Base-by-base conservation (phyloP, 176 grass and related monocot species). In the Hsuehochloa calcarea region DNA sequence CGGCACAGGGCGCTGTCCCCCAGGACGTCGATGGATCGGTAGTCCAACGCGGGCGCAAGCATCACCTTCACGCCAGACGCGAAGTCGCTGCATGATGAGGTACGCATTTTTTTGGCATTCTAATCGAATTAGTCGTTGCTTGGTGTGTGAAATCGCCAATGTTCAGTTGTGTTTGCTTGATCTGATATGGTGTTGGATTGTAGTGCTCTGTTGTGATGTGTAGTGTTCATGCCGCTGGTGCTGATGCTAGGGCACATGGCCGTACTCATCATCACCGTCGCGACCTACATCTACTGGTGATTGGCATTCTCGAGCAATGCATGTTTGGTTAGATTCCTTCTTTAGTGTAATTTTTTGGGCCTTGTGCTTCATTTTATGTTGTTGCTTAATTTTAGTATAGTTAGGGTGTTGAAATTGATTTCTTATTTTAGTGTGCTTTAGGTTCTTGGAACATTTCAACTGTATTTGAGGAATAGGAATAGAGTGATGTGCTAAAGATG, bases 251-350 rank as follows among this genome's bases (percentile, higher is more conserved):
- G 96, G 75, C 89, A 89, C 68, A 79, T 85, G 74, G 88, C 88
- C 0, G 93, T 94, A 20, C 81, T 98, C 45, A 90, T 89, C 23
- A 63, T 95, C 58, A 69, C 88, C 0, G 86, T 93, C 16, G 89
- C 78, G 2, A 71, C 89, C 25, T 91, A 94, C 70, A 95, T 98
- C 78, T 92, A 94, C 70, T 94, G 91, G 96, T 95, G 46, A 92
- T 84, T 25, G 38, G 16, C 13, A 13, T 34, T 65, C 55, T 81
- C 25, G 22, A 17, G 79, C 79, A 69, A 41, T 35, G 22, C 77
- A 46, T 0, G 5, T 15, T 31, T 37, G 43, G 27, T 9, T 47
- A 22, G 19, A 39, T 15, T 80, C 12, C 65, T 22, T 6, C 22
- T 26, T 88, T 67, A 64, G 40, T 74, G 11, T 46, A 52, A 26